A percentile compares a stretch with the other conserved stretches of the same genome.
Conservation (phyloP, 2,329 filamentous ascomycete species). For the Juglanconis oblonga region DNA sequence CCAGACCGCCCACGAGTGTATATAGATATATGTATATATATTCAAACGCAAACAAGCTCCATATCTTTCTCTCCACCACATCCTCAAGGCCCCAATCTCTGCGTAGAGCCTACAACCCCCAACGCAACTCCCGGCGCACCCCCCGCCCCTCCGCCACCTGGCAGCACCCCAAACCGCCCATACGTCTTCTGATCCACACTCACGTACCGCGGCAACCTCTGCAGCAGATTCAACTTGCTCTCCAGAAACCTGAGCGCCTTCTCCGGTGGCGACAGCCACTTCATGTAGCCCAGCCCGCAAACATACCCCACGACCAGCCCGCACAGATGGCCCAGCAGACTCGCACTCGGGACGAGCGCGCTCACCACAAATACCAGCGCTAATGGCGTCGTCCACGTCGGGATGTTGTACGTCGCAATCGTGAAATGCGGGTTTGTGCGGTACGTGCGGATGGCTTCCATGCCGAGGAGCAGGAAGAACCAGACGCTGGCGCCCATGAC, state of each 20-base stretch:
- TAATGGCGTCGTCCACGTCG: constrained; percentile 90
- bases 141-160: constrained; percentile 33
- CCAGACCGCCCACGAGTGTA: neutral
- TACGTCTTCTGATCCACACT: constrained; percentile 96
- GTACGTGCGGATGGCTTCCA: constrained; percentile 84
- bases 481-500: constrained; percentile 87
- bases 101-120: constrained; percentile 61
- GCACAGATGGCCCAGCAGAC: constrained; percentile 81
- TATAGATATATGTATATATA: neutral
- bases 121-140: constrained; percentile 57
- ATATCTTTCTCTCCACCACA: neutral
- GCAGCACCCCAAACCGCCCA: constrained; percentile 85
- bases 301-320: constrained; percentile 81
- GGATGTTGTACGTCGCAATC: constrained; percentile 64
- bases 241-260: constrained; percentile 86
- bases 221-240: constrained; percentile 79
- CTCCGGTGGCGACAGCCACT: constrained; percentile 86
- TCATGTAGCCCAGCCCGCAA: constrained; percentile 85
- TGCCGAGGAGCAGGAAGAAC: constrained; percentile 83
- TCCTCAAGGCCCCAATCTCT: constrained; percentile 64
- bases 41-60: neutral
- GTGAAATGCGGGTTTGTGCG: constrained; percentile 75
- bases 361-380: constrained; percentile 70
- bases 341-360: constrained; percentile 76
- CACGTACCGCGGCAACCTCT: constrained; percentile 84